Evolutionary conservation across 75 land plant genomes (phyloP).

Genomic region (Isoetes taiwanensis): DNA sequence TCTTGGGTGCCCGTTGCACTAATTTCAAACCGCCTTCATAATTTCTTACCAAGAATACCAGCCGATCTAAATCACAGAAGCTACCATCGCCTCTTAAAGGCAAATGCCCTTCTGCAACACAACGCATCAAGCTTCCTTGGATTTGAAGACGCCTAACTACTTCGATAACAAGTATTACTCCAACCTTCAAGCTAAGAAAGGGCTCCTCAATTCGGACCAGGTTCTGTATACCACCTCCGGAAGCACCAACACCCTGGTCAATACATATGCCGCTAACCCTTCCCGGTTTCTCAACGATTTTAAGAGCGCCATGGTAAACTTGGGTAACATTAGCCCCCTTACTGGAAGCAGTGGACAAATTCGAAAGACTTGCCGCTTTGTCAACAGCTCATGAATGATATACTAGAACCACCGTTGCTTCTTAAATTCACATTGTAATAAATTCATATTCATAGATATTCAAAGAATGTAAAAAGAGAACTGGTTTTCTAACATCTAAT

Average conservation of each 20-base stretch:
- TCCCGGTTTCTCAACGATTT: conserved; percentile 28
- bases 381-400: no score
- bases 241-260: conserved; percentile 31
- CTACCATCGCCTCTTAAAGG: no score
- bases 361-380: conserved; percentile 19
- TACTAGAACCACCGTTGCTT: no score
- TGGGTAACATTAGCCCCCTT: conserved; percentile 48
- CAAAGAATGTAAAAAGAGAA: no score
- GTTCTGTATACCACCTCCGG: conserved; percentile 29
- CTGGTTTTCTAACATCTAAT: no score
- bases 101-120: conserved; percentile 24
- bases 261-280: conserved; percentile 26
- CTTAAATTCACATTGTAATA: no score
- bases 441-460: no score
- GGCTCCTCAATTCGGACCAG: conserved; percentile 55
- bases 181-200: conserved; percentile 33
- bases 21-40: no score
- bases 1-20: no score
- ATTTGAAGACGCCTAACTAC: conserved; percentile 28
- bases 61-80: no score
- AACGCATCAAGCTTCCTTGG: conserved; percentile 20
- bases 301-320: conserved; percentile 37
- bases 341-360: conserved; percentile 38
- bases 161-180: conserved; percentile 65
- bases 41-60: no score